phyloP scores from a whole-genome alignment of 768 basidiomycete species.

The Trametes coccinea region DNA sequence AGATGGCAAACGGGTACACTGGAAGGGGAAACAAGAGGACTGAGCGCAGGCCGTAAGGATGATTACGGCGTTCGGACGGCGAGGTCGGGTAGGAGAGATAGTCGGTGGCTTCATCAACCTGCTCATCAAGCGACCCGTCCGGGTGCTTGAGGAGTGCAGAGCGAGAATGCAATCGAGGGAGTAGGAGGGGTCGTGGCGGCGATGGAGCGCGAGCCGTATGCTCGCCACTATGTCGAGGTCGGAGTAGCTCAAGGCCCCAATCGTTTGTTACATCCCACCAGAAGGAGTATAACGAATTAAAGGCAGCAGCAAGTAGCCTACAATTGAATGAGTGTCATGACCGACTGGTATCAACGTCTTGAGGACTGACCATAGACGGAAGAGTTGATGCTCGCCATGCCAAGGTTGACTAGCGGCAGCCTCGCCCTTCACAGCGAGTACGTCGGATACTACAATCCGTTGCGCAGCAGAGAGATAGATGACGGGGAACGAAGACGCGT shows the following conservation, averaged over 20 bases:
- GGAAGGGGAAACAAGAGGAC: conserved; percentile 78
- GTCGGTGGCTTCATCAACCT: background rate
- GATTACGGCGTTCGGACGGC: conserved; percentile 16
- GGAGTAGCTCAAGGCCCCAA: conserved; percentile 86
- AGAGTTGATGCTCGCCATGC: conserved; percentile 77
- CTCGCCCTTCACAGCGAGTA: conserved; percentile 50
- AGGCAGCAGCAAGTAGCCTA: conserved; percentile 80
- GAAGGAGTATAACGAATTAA: conserved; percentile 94
- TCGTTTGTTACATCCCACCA: conserved; percentile 99
- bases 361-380: conserved; percentile 74
- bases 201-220: conserved; percentile 25
- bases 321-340: too few relatives aligned
- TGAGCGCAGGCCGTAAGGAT: conserved; percentile 75
- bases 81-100: background rate
- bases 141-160: conserved; percentile 25
- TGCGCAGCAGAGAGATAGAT: conserved; percentile 94
- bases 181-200: conserved; percentile 46
- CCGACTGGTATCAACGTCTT: background rate
- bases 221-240: conserved; percentile 23
- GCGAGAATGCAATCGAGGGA: conserved; percentile 48
- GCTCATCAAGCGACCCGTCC: conserved; percentile 1
- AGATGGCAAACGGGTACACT: conserved; percentile 79
- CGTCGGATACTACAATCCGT: conserved; percentile 63
- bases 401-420: conserved; percentile 49
- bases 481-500: conserved; percentile 94